phyloP scores from a whole-genome alignment of 2,329 filamentous ascomycete genomes.

The Sclerotinia subarctica region DNA sequence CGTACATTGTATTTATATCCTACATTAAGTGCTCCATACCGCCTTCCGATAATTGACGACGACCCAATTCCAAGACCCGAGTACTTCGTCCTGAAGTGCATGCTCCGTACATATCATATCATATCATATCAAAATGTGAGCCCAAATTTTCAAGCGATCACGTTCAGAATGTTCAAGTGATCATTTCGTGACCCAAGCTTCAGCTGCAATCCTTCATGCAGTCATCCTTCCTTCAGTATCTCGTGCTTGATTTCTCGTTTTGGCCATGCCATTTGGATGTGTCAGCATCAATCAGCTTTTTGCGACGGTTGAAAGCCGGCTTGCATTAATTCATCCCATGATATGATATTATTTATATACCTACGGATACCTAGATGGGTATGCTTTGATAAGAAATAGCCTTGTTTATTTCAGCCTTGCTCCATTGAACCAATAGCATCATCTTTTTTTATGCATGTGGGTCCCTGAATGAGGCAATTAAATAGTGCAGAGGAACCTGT shows the following conservation, averaged over 20 bases:
- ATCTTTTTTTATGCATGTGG: neutral
- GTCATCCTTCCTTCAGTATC: constrained; percentile 2
- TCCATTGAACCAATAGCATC: neutral
- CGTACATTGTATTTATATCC: too few relatives aligned
- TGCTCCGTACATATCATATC: neutral
- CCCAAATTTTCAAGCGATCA: neutral
- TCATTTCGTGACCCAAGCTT: constrained; percentile 14
- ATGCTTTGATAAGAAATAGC: neutral
- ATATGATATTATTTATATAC: too few relatives aligned
- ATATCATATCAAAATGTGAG: neutral
- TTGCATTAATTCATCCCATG: neutral
- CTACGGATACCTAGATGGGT: neutral
- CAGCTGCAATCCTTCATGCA: constrained; percentile 6
- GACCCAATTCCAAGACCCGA: neutral
- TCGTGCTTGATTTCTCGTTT: constrained; percentile 8
- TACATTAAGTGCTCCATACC: too few relatives aligned
- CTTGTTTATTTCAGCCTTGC: neutral
- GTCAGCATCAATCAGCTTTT: neutral
- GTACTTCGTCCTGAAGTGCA: neutral
- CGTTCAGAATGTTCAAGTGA: constrained; percentile 16
- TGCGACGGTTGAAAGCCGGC: neutral
- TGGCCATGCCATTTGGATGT: neutral
- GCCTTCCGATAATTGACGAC: constrained; percentile 2
- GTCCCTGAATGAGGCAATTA: neutral
- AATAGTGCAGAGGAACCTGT: neutral